phyloP scores from a whole-genome alignment of 495 filamentous ascomycete genomes.

The Lentithecium fluviatile region DNA sequence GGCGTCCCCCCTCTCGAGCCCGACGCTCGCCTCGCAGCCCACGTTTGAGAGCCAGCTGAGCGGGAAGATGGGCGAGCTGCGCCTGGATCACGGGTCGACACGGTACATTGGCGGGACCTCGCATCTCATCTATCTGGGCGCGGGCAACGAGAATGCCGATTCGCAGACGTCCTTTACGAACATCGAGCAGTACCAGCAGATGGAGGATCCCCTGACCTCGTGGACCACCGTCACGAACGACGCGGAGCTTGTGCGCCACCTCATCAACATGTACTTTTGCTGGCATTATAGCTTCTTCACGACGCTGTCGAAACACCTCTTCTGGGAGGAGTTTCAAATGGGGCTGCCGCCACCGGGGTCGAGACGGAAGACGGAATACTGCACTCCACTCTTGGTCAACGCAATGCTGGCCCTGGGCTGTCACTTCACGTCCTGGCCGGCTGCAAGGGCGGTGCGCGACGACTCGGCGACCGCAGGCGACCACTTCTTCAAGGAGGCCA shows the following conservation, averaged over 20 bases:
- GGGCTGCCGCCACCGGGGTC: constrained; percentile 55
- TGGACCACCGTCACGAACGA: constrained; percentile 90
- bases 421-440: constrained; percentile 80
- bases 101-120: constrained; percentile 95
- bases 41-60: constrained; percentile 84
- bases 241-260: constrained; percentile 73
- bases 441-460: constrained; percentile 64
- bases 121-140: constrained; percentile 77
- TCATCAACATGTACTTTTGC: constrained; percentile 95
- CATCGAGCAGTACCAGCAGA: constrained; percentile 51
- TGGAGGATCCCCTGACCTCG: constrained; percentile 66
- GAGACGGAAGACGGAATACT: constrained; percentile 63
- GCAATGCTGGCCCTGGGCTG: constrained; percentile 95
- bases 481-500: constrained; percentile 95
- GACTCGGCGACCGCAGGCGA: constrained; percentile 88
- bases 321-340: constrained; percentile 78
- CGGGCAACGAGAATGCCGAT: constrained; percentile 45
- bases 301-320: constrained; percentile 82
- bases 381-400: constrained; percentile 86
- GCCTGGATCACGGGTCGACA: constrained; percentile 83
- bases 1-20: constrained; percentile 27
- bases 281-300: constrained; percentile 99
- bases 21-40: constrained; percentile 42
- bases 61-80: constrained; percentile 88
- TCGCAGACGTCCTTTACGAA: not conserved